These are phyloP conservation scores for Chlamydomonas schloesseri DNA, from an alignment of 139 green algal species.

Conservation along the genomic window DNA sequence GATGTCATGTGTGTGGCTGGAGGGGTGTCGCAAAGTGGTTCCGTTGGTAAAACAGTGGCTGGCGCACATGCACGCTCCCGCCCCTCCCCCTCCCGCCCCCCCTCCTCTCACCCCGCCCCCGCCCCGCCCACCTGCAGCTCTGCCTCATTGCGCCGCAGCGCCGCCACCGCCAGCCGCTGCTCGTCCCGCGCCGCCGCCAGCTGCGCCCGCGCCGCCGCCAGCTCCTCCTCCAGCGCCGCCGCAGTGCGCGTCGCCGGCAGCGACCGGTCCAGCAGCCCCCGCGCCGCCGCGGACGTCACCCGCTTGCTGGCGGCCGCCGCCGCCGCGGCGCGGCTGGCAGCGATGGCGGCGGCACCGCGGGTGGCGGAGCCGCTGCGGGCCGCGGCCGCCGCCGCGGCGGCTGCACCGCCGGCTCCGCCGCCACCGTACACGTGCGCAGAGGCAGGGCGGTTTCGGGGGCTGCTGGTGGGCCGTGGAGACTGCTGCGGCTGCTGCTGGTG, in stretches of 20 bases:
- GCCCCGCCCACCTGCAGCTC: neutral
- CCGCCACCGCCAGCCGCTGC: slow-evolving; percentile 12
- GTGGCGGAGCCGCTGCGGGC: neutral
- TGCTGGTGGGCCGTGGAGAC: neutral
- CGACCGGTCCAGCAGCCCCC: slow-evolving; percentile 24
- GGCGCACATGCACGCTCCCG: too few species aligned
- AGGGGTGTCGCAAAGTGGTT: too few species aligned
- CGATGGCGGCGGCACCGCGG: neutral
- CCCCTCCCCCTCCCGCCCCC: too few species aligned
- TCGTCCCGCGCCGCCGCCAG: slow-evolving; percentile 29
- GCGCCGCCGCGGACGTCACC: neutral
- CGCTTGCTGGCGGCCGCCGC: neutral
- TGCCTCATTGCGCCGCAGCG: slow-evolving; percentile 2
- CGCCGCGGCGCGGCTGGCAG: neutral
- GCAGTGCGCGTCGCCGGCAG: slow-evolving; percentile 27
- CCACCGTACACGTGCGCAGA: neutral
- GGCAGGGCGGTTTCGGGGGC: neutral
- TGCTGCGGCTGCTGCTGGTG: neutral
- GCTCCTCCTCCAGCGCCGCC: slow-evolving; percentile 40
- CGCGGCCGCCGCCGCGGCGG: neutral
- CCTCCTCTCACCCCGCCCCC: neutral
- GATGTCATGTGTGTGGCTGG: too few species aligned
- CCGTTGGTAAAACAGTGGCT: too few species aligned
- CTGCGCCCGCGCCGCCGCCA: neutral
- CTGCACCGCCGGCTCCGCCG: slow-evolving; percentile 12